These are phyloP conservation scores for Tardiomyces depauwii DNA, from an alignment of 1,139 yeast species.

Conservation along the genomic window DNA sequence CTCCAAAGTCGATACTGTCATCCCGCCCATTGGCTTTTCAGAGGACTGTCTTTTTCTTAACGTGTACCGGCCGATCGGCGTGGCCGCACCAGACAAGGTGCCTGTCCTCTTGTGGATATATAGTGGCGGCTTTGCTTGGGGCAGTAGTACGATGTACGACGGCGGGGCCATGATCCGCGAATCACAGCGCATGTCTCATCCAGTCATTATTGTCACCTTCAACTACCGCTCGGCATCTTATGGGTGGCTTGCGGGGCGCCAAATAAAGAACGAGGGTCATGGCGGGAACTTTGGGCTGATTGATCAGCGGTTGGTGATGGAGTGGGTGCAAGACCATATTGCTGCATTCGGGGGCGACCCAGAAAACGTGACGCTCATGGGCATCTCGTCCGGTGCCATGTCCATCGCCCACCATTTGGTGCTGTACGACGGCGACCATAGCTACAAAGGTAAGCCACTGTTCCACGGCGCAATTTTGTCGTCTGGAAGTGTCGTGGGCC, in stretches of 20 bases:
- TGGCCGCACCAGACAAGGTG: constrained; percentile 1
- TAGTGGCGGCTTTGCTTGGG: constrained; percentile 29
- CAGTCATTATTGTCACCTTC: constrained; percentile 26
- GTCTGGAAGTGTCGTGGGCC: constrained; percentile 18
- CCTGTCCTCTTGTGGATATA: constrained; percentile 28
- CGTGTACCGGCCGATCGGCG: constrained; percentile 15
- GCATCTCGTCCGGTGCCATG: constrained; percentile 27
- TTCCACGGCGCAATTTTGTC: constrained; percentile 20
- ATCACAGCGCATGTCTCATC: constrained; percentile 18
- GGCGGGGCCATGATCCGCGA: constrained; percentile 22
- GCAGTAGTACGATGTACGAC: constrained; percentile 14
- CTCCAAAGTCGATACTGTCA: background rate
- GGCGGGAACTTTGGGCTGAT: constrained; percentile 24
- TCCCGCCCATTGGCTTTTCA: constrained; percentile 1
- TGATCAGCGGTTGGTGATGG: constrained; percentile 23
- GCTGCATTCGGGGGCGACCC: constrained; percentile 27
- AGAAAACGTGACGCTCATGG: constrained; percentile 24
- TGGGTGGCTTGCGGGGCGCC: constrained; percentile 19
- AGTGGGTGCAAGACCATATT: constrained; percentile 28
- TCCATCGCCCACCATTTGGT: constrained; percentile 13
- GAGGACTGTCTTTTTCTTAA: constrained; percentile 22
- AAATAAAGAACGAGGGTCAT: constrained; percentile 2
- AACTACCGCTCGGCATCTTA: constrained; percentile 28
- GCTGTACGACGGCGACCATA: constrained; percentile 9
- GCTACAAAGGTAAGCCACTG: constrained; percentile 4